Conservation (phyloP, 352 stramenopile genomes). For the Thalassiosira hispida region DNA sequence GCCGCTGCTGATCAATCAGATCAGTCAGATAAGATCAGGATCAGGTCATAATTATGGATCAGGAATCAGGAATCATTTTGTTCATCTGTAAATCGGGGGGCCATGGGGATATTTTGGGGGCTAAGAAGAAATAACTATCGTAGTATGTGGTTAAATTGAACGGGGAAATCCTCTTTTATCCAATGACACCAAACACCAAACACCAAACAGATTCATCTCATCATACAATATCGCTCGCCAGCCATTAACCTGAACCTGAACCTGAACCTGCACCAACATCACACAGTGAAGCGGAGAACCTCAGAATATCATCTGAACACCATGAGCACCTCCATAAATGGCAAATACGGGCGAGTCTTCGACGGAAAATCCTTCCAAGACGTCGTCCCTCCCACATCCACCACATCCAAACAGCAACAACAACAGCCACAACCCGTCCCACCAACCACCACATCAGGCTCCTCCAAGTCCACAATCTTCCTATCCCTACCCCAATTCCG, state of each 20-base stretch:
- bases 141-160: neutral
- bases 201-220: neutral
- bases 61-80: neutral
- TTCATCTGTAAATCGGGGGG: neutral
- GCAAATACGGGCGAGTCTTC: slow-evolving; percentile 52
- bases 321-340: slow-evolving; percentile 2
- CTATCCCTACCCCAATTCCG: slow-evolving; percentile 77
- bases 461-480: slow-evolving; percentile 64
- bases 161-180: neutral
- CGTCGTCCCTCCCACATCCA: slow-evolving; percentile 15
- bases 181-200: neutral
- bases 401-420: slow-evolving; percentile 4
- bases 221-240: no score
- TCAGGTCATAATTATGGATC: neutral
- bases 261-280: no score
- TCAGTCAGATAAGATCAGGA: no score
- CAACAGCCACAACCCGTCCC: slow-evolving; percentile 5
- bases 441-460: neutral
- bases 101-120: neutral
- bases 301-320: neutral
- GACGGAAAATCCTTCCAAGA: slow-evolving; percentile 53
- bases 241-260: no score
- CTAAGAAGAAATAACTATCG: neutral
- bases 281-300: no score
- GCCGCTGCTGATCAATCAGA: no score